These are phyloP conservation scores for Serendipita sp. DNA, from an alignment of 768 basidiomycete species.

Conservation along the genomic window DNA sequence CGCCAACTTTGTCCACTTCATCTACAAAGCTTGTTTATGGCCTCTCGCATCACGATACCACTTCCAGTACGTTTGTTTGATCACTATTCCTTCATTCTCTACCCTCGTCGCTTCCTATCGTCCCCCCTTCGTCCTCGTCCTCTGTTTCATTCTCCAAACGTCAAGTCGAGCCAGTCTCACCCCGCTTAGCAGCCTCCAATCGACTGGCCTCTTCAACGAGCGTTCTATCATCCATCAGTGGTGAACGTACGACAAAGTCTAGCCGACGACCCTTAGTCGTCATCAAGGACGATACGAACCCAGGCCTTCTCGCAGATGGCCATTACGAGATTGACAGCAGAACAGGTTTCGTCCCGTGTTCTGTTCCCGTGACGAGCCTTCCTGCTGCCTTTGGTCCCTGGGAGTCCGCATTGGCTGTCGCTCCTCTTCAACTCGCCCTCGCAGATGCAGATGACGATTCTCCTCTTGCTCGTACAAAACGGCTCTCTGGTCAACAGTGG, in stretches of 20 bases:
- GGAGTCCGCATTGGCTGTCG: not conserved
- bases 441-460: conserved; percentile 3
- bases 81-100: not conserved
- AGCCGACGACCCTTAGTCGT: no score
- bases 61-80: not conserved
- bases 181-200: no score
- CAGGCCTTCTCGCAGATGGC: not conserved
- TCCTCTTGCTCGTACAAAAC: not conserved
- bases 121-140: no score
- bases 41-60: not conserved
- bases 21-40: not conserved
- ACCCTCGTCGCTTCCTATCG: no score
- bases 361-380: not conserved
- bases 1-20: not conserved
- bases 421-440: not conserved
- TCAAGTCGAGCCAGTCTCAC: no score
- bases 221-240: no score
- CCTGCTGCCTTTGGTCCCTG: not conserved
- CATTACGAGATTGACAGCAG: conserved; percentile 5
- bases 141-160: no score
- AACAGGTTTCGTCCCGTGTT: conserved; percentile 4
- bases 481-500: not conserved
- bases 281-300: no score
- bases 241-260: no score
- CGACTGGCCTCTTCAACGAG: no score